Evolutionary conservation across 306 rosid species (phyloP).

Genomic region (Carpinus fangiana): DNA sequence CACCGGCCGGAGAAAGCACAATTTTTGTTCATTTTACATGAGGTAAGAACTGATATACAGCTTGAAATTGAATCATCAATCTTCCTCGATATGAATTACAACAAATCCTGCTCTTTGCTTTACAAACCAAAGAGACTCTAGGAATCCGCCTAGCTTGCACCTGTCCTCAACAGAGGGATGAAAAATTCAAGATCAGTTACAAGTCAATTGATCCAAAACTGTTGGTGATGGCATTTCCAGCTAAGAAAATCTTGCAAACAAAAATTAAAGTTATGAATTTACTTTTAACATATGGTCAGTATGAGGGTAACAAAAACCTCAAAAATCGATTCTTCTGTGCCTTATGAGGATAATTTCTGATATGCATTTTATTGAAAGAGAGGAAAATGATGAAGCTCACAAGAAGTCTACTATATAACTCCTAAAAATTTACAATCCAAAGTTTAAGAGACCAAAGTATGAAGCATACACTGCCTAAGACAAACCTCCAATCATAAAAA

Average conservation of each 20-base stretch:
- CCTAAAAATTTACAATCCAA: no score
- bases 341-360: no score
- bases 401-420: no score
- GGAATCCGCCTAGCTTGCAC: background rate
- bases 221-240: background rate
- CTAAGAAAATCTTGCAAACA: background rate
- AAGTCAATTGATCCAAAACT: background rate
- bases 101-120: conserved; percentile 5
- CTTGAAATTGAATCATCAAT: background rate
- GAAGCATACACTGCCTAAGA: no score
- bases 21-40: background rate
- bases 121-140: background rate
- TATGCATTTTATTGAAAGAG: no score
- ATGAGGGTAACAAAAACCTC: background rate
- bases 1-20: background rate
- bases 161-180: background rate
- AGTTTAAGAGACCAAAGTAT: no score
- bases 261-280: background rate
- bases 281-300: background rate
- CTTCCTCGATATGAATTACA: background rate
- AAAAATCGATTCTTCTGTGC: no score
- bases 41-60: background rate
- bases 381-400: no score
- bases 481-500: no score
- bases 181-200: background rate